Conservation (phyloP, 2,329 filamentous ascomycete genomes). For the Raffaelea ambrosiae region DNA sequence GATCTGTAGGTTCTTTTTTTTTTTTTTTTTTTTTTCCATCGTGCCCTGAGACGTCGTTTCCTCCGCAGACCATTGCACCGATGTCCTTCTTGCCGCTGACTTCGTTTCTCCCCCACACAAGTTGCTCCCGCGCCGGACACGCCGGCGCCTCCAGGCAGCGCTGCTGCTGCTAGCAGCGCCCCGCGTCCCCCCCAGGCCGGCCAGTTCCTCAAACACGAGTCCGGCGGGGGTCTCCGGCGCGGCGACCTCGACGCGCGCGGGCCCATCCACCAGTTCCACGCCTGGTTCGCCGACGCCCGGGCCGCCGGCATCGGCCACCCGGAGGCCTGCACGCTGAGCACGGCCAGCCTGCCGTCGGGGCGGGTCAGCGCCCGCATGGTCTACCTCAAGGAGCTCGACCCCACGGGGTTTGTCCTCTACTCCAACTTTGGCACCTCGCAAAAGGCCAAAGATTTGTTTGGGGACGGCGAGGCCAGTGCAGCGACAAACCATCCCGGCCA, state of each 20-base stretch:
- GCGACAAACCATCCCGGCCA: slow-evolving; percentile 3
- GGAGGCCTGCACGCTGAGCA: slow-evolving; percentile 82
- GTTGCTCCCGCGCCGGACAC: slow-evolving; percentile 13
- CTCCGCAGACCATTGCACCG: too few relatives aligned
- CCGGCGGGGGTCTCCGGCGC: slow-evolving; percentile 47
- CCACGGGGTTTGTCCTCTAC: slow-evolving; percentile 79
- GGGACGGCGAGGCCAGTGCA: slow-evolving; percentile 8
- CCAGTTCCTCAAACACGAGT: slow-evolving; percentile 57
- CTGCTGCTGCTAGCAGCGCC: background rate
- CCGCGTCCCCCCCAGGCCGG: slow-evolving; percentile 49
- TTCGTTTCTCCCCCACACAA: too few relatives aligned
- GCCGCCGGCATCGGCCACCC: slow-evolving; percentile 55
- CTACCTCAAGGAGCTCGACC: slow-evolving; percentile 92
- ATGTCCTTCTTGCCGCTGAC: too few relatives aligned
- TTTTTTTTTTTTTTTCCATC: background rate
- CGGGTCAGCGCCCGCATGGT: slow-evolving; percentile 78
- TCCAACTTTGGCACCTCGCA: slow-evolving; percentile 78
- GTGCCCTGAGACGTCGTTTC: too few relatives aligned
- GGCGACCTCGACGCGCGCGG: slow-evolving; percentile 49
- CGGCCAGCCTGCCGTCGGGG: slow-evolving; percentile 73
- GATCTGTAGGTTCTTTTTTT: slow-evolving; percentile 7
- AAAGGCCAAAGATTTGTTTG: slow-evolving; percentile 54
- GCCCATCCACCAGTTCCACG: slow-evolving; percentile 78
- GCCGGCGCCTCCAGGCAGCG: slow-evolving; percentile 1
- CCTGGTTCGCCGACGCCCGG: slow-evolving; percentile 76